Conservation (phyloP, 305 asterid species). For the Rubia occidens region DNA sequence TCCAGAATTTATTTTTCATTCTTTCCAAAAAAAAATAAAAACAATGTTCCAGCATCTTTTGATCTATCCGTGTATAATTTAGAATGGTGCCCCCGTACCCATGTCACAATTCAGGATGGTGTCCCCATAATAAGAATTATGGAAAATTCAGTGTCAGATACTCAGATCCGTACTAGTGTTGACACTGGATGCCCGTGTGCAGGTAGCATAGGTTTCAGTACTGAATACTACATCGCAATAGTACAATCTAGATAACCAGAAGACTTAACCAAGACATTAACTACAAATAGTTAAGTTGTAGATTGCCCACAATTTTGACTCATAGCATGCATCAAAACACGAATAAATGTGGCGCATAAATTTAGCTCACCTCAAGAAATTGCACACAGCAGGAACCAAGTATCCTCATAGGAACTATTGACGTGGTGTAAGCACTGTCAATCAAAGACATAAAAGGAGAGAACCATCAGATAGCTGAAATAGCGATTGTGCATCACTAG, state of each 20-base stretch:
- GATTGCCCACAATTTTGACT: too few species aligned
- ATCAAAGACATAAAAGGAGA: constrained; percentile 23
- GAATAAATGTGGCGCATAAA: background rate
- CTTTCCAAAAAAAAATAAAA: too few species aligned
- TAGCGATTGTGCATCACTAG: background rate
- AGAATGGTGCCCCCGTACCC: too few species aligned
- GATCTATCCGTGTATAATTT: background rate
- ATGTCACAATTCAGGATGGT: too few species aligned
- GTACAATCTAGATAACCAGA: background rate
- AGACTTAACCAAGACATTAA: background rate
- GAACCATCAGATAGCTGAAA: background rate
- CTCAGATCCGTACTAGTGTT: too few species aligned
- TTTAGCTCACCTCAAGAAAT: constrained; percentile 18
- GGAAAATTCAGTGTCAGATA: too few species aligned
- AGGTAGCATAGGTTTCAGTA: background rate
- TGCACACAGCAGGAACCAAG: constrained; percentile 45
- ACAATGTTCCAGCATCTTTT: too few species aligned
- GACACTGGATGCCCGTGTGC: too few species aligned
- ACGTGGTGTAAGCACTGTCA: constrained; percentile 78
- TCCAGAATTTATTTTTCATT: too few species aligned
- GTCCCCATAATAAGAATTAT: too few species aligned
- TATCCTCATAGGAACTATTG: constrained; percentile 45
- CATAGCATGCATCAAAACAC: too few species aligned
- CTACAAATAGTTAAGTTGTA: background rate
- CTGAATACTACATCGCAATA: background rate